Evolutionary conservation across 2,329 filamentous ascomycete genomes (phyloP), one percentile per base, ranked within the genome.

Genomic region (Pseudocercospora fuligena): DNA sequence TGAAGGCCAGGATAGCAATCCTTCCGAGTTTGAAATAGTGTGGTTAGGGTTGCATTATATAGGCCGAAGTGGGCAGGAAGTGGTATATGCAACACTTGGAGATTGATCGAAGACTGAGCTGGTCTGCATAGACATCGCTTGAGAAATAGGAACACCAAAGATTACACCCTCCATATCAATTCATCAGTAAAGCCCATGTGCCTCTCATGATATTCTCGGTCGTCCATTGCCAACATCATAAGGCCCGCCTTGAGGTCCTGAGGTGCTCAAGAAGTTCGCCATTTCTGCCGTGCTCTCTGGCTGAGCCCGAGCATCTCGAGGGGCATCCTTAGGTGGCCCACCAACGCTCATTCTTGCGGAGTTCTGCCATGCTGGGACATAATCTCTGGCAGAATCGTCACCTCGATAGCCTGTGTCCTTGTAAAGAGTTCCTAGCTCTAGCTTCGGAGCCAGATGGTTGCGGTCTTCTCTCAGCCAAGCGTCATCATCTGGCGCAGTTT

Each of bases 251-350:
- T n/a, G 12, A 19, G 56, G 56, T 3, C 56, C 31, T 14, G 31
- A 58, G 19, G n/a, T 36, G 16, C 19, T 58, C 9, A 58, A 19
- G 14, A 36, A 58, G 14, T 58, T 19, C 11, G 56, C 56, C 56
- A 58, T 58, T 12, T 43, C 56, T 23, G 31, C 19, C n/a, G 56
- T 58, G 31, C 31, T 58, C 23, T 73, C 87, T 94, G 11, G 82
- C 92, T 63, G 56, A 57, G 23, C 90, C 90, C 14, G 90, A 93
- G 76, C 91, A 94, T 77, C 92, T 92, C 1, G 90, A 91, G 16
- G 79, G 93, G 23, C 80, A 94, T 61, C 85, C 36, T 31, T n/a
- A 19, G 31, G 31, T 43, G 56, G 56, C 3, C 31, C 31, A 25
- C 56, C 56, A 2, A 58, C 56, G 19, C 56, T 58, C 56, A 58